These are phyloP conservation scores for Botrytis aclada DNA, from an alignment of 2,329 filamentous ascomycete species.

Conservation along the genomic window DNA sequence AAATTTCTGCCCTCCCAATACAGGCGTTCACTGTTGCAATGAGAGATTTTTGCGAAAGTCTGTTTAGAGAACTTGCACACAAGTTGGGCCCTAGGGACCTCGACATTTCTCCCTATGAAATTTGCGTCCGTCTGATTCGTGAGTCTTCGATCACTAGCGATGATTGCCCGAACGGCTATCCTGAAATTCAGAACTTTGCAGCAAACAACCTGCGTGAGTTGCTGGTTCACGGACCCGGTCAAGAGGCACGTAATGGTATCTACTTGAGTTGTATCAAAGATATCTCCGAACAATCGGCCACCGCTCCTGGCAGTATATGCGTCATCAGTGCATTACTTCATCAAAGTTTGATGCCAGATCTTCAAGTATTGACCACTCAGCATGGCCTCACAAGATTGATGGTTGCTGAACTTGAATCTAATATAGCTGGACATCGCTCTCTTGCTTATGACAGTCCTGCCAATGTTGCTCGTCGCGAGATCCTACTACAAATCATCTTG, in stretches of 20 bases:
- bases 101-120: conserved; percentile 48
- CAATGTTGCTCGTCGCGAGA: conserved; percentile 55
- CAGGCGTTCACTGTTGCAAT: conserved; percentile 60
- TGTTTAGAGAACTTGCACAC: conserved; percentile 44
- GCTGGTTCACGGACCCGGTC: conserved; percentile 53
- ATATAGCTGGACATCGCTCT: conserved; percentile 23
- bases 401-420: conserved; percentile 60
- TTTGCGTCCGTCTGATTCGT: conserved; percentile 66
- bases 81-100: conserved; percentile 46
- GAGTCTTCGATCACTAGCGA: conserved; percentile 61
- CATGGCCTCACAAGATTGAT: conserved; percentile 60
- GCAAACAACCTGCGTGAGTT: conserved; percentile 59
- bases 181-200: conserved; percentile 63
- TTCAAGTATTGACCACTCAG: conserved; percentile 57
- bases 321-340: conserved; percentile 54
- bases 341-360: conserved; percentile 47
- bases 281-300: conserved; percentile 59
- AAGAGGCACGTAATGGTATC: conserved; percentile 57
- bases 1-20: conserved; percentile 63
- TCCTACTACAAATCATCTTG: conserved; percentile 56
- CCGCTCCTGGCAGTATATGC: conserved; percentile 70
- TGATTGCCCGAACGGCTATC: conserved; percentile 54
- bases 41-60: conserved; percentile 56
- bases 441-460: conserved; percentile 41
- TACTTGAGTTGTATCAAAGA: conserved; percentile 66